Base-by-base conservation (phyloP, 441 rosid species). In the Iberis amara region DNA sequence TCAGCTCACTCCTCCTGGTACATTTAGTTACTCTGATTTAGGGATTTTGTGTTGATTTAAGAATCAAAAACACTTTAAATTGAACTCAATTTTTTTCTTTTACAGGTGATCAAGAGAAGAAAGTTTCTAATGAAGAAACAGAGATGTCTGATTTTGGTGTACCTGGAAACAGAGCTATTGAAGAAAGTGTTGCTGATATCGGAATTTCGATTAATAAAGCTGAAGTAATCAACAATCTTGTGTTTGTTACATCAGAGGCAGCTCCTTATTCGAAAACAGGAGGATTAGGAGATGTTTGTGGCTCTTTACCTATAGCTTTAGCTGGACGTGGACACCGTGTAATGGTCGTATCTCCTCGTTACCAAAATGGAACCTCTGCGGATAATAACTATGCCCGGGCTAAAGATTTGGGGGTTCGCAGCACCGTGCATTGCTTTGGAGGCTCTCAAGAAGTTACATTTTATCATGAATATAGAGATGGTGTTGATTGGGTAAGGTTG, bases 181-280 rank as follows among this genome's bases (percentile, higher is more conserved):
- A 67, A 15, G 82, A 75, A 63, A 69, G 74, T 74, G 28, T 41
- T 28, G 73, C 47, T 8, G 74, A 73, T 40, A 36, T 54, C 21
- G 70, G 71, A n/a, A n/a, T 58, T 43, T 66, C 66, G 13, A 72
- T 51, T 32, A 35, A 18, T 1, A 30, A 44, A 61, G 70, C 69
- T 33, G 69, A 57, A 55, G 57, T 79, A 26, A 65, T 59, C 40
- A 32, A 80, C 66, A 86, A 69, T 45, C 60, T 85, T n/a, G 73
- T 91, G 10, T 83, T 85, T 66, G 89, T 92, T 41, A 75, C 98
- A 5, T 72, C 98, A 3, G 98, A 91, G 71, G 98, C 96, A 0
- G 86, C 89, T 55, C 98, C 96, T 13, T 92, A 85, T 69, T 92
- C 98, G 0, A 92, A 92, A 70, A 88, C 96, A 3, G 98, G 98